Conservation (phyloP, 352 stramenopile genomes). For the Elongisporangium anandrum region DNA sequence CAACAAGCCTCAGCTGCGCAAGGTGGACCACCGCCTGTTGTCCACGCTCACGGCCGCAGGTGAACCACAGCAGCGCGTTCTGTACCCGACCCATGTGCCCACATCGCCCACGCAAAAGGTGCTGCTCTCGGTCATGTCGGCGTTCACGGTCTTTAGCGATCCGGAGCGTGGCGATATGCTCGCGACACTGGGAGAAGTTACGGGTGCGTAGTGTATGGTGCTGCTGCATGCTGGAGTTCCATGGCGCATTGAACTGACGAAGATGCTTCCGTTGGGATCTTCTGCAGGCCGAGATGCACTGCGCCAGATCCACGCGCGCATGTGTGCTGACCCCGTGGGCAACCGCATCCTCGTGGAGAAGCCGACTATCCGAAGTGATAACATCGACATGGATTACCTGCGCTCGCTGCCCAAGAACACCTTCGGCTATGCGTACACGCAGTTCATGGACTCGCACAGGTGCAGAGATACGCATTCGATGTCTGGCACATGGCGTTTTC, state of each 20-base stretch:
- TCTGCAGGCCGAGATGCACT: constrained; percentile 70
- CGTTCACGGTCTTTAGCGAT: constrained; percentile 87
- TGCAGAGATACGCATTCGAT: constrained; percentile 5
- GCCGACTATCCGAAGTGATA: constrained; percentile 70
- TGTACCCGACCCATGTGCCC: constrained; percentile 71
- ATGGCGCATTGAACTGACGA: neutral
- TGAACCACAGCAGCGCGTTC: constrained; percentile 38
- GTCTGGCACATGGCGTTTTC: neutral
- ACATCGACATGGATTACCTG: constrained; percentile 73
- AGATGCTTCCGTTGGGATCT: neutral
- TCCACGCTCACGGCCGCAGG: constrained; percentile 17
- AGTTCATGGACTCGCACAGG: constrained; percentile 89
- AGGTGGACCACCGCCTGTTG: neutral
- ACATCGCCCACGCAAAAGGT: constrained; percentile 86
- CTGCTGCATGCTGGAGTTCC: neutral
- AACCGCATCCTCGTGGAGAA: constrained; percentile 86
- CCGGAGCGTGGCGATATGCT: constrained; percentile 95
- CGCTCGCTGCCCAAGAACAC: constrained; percentile 60
- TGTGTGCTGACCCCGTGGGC: constrained; percentile 85
- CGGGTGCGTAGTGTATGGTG: constrained; percentile 26
- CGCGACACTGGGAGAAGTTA: constrained; percentile 93
- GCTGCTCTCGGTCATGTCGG: constrained; percentile 80
- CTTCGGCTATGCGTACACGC: constrained; percentile 89
- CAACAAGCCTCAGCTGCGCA: neutral
- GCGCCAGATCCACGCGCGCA: constrained; percentile 72